These are phyloP conservation scores for Byssothecium circinans DNA, from an alignment of 2,329 filamentous ascomycete species.

Conservation along the genomic window DNA sequence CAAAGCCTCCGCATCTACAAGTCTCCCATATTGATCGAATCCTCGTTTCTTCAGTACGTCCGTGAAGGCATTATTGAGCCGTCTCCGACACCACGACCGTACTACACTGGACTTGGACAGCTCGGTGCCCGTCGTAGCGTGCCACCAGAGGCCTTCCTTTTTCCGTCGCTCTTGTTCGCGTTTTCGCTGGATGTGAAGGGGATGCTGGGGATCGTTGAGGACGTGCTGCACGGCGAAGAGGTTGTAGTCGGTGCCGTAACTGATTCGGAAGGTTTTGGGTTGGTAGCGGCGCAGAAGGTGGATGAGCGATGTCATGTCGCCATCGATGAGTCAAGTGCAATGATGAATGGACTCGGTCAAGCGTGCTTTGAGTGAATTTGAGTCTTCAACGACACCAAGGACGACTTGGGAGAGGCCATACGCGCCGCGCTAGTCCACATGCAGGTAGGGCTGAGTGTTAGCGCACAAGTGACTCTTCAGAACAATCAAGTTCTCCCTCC, in stretches of 20 bases:
- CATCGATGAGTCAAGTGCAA: neutral
- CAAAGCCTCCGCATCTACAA: constrained; percentile 11
- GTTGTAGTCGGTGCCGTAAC: constrained; percentile 26
- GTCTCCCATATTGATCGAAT: constrained; percentile 31
- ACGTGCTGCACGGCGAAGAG: constrained; percentile 27
- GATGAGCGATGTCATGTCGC: neutral
- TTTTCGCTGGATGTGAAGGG: constrained; percentile 23
- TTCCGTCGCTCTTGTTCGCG: constrained; percentile 22
- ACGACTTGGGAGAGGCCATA: neutral
- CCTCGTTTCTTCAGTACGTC: constrained; percentile 32
- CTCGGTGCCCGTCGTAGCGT: constrained; percentile 24
- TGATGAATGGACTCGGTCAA: too few species aligned
- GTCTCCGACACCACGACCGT: constrained; percentile 33
- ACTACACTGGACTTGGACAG: constrained; percentile 37
- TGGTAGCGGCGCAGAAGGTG: neutral
- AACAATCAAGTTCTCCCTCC: constrained; percentile 1
- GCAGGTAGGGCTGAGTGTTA: constrained; percentile 3
- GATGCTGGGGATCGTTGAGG: constrained; percentile 25
- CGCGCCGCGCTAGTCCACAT: constrained; percentile 3
- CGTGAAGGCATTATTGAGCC: constrained; percentile 33
- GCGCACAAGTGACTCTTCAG: neutral
- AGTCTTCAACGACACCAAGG: neutral
- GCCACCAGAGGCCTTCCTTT: constrained; percentile 38
- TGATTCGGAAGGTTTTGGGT: constrained; percentile 23
- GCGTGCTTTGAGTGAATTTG: neutral